These are phyloP conservation scores for Schizonepeta tenuifolia DNA, from an alignment of 257 asterid species.

Conservation along the genomic window DNA sequence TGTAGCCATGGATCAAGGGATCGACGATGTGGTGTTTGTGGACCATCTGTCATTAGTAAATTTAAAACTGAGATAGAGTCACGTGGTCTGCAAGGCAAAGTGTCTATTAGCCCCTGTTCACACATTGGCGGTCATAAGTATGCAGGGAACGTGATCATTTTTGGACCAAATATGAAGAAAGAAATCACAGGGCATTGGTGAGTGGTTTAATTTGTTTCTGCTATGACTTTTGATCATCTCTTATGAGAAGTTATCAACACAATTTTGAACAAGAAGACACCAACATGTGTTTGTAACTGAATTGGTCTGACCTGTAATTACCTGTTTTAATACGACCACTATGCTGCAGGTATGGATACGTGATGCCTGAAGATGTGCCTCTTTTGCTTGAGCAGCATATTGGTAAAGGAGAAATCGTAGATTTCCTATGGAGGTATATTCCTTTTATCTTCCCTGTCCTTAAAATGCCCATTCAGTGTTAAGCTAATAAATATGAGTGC, in stretches of 20 bases:
- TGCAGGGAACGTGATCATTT: conserved; percentile 87
- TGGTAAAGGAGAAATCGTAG: conserved; percentile 78
- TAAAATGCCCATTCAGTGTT: background rate
- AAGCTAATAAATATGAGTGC: conserved; percentile 8
- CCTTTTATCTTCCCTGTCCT: conserved; percentile 12
- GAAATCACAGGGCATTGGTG: conserved; percentile 92
- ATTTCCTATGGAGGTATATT: conserved; percentile 82
- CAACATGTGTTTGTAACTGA: background rate
- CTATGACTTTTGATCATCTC: conserved; percentile 11
- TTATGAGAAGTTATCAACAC: conserved; percentile 8
- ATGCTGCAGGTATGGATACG: conserved; percentile 88
- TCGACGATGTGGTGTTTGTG: conserved; percentile 85
- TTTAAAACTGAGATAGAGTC: conserved; percentile 70
- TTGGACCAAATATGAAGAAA: conserved; percentile 64
- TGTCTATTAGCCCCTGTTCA: conserved; percentile 88
- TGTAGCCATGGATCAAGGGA: conserved; percentile 95
- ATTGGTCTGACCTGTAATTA: background rate
- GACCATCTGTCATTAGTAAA: conserved; percentile 71
- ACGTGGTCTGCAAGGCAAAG: conserved; percentile 69
- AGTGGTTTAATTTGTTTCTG: conserved; percentile 33
- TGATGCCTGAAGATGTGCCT: conserved; percentile 87
- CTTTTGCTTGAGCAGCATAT: conserved; percentile 82
- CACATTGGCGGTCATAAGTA: conserved; percentile 93
- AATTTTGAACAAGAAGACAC: conserved; percentile 24
- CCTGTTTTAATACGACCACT: conserved; percentile 18